Evolutionary conservation across 345 rosid genomes (phyloP), one percentile per base, ranked within the genome.

Genomic region (Syzygium jambos): DNA sequence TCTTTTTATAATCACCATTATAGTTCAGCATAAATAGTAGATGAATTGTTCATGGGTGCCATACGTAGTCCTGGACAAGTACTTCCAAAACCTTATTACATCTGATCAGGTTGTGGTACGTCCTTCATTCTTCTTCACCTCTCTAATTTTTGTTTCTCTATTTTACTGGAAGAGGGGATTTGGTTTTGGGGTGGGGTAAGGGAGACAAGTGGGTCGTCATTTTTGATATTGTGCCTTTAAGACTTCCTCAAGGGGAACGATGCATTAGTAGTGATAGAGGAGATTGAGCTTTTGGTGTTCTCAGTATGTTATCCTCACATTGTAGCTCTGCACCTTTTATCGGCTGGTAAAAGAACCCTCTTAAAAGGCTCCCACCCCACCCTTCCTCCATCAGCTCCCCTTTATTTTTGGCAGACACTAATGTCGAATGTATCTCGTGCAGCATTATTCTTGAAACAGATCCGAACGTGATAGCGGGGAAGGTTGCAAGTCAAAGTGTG

Each of bases 391-490:
- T 82, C 53, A 25, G 54, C 46, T 52, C 38, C 61, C 85, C 23
- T 84, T 51, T 5, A 43, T 55, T 84, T 84, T 34, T 51, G 57
- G 61, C 55, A 52, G 54, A 41, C 59, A n/a, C 3, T 78, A 27
- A 56, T 52, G 52, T 38, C 41, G 23, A 52, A 11, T 51, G 59
- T 53, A 11, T 41, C 23, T 43, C 30, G 8, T 87, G 91, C 94
- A 95, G 98, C 85, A 91, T 96, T 68, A 86, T 95, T 85, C 95
- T 97, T 27, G 98, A 97, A 92, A 96, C 96, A 10, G 97, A 97
- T 90, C 94, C 96, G 85, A 94, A 91, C 89, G 95, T 93, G 55
- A 95, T 97, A 15, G 96, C 96, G 0, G 94, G 92, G 52, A 96
- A 97, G 91, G 98, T 93, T 86, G 99, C 97, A 80, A 94, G 91